Conservation (phyloP, 257 asterid species). For the Solanum paucissectum region DNA sequence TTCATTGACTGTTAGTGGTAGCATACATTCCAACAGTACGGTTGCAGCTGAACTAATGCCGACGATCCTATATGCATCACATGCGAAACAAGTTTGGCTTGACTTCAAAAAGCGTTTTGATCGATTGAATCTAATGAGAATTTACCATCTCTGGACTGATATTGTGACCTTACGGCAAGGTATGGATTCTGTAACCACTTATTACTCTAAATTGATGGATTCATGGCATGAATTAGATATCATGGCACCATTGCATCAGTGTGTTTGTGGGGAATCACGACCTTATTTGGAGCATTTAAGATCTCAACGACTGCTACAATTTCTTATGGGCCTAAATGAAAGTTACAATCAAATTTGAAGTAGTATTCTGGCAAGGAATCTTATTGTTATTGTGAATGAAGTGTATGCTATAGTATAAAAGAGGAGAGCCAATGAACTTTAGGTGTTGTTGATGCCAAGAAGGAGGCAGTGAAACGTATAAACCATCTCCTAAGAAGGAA, state of each 20-base stretch:
- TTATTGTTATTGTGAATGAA: not conserved
- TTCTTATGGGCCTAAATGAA: not conserved
- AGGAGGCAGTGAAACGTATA: not conserved
- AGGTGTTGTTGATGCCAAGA: not conserved
- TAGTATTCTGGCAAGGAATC: not conserved
- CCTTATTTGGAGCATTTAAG: not conserved
- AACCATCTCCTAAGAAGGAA: not conserved
- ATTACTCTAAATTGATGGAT: not conserved
- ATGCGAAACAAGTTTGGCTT: not conserved
- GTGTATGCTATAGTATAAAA: not conserved
- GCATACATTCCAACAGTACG: not conserved
- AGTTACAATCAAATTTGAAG: not conserved
- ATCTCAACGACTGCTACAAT: not conserved
- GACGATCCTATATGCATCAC: not conserved
- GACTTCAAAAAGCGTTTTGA: not conserved
- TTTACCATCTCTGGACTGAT: not conserved
- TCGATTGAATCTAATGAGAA: not conserved
- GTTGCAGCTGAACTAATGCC: not conserved
- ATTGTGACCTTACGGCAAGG: not conserved
- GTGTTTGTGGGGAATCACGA: not conserved
- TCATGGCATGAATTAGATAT: not conserved
- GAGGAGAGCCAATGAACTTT: not conserved
- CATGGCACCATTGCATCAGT: not conserved
- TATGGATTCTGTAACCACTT: not conserved
- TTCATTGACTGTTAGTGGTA: too few species aligned